Evolutionary conservation across 2,329 filamentous ascomycete species (phyloP), one percentile per base, ranked within the genome.

Genomic region (Colletotrichum sidae): DNA sequence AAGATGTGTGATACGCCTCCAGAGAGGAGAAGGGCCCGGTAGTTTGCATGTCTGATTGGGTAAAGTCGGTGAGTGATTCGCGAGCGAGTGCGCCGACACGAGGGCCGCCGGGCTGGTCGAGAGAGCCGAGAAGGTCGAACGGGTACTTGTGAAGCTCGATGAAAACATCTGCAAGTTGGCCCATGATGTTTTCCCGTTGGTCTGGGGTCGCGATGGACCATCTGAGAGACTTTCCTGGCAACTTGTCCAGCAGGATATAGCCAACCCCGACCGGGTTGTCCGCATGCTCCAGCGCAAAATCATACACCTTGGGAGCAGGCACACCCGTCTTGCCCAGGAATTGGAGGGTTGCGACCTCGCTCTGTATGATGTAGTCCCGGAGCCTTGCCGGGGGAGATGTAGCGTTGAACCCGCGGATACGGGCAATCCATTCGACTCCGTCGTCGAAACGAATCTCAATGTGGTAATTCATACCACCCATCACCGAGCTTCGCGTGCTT

Each of bases 331-430:
- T 45, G 38, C 73, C 71, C 0, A 82, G 71, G 66, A 81, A 81
- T 57, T 73, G 73, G 13, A 83, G 73, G 0, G 80, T 81, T 42
- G 79, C 74, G 41, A 78, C 75, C 59, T 83, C 80, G 64, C 79
- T 80, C 59, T 69, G 70, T 45, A 81, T 60, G 46, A 81, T 75
- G 53, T 76, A 75, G 62, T 79, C 72, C 65, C 73, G 71, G 41
- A 78, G 9, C 38, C 9, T 9, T 13, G 8, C 9, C 2, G 38
- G 38, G 12, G 38, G 38, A 9, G 12, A 13, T 13, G 12, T 9
- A 9, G 38, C 9, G 12, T 41, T 13, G 9, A 41, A 41, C 4
- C 8, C 2, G 38, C 38, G 38, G 8, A 41, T 6, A 3, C 38
- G 8, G 9, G 38, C 38, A 13, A 13, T 41, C 38, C 38, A 41